These are phyloP conservation scores for Spencermartinsiella europaea DNA, from an alignment of 805 yeast species.

Conservation along the genomic window DNA sequence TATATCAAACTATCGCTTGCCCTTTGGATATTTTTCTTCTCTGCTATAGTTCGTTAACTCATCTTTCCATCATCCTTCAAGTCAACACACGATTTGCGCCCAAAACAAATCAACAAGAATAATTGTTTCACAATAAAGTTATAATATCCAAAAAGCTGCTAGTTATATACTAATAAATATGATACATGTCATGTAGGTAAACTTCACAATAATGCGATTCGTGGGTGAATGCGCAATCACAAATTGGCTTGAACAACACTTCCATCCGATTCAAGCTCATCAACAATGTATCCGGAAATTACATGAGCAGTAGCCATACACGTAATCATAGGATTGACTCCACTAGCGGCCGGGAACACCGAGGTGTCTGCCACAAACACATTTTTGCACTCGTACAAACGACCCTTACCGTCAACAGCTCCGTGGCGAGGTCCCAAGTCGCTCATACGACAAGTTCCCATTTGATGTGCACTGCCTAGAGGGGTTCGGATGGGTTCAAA, in stretches of 20 bases:
- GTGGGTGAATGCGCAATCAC: too few species aligned
- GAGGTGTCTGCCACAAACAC: constrained; percentile 47
- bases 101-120: too few species aligned
- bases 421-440: constrained; percentile 38
- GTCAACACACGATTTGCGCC: too few species aligned
- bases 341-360: constrained; percentile 47
- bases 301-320: constrained; percentile 44
- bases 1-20: too few species aligned
- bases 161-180: too few species aligned
- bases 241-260: neutral
- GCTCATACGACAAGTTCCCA: constrained; percentile 45
- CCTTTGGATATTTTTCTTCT: too few species aligned
- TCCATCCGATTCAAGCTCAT: constrained; percentile 19
- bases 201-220: too few species aligned
- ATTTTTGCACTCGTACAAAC: constrained; percentile 43
- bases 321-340: constrained; percentile 49
- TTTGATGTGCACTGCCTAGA: constrained; percentile 49
- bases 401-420: constrained; percentile 42
- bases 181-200: neutral
- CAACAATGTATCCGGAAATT: constrained; percentile 36
- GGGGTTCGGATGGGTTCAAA: constrained; percentile 22
- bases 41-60: too few species aligned
- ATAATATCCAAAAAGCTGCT: too few species aligned
- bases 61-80: too few species aligned
- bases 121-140: too few species aligned